A percentile compares a stretch with the other conserved stretches of the same genome.
phyloP scores from a whole-genome alignment of 345 rosid species.

The Salix udensis region DNA sequence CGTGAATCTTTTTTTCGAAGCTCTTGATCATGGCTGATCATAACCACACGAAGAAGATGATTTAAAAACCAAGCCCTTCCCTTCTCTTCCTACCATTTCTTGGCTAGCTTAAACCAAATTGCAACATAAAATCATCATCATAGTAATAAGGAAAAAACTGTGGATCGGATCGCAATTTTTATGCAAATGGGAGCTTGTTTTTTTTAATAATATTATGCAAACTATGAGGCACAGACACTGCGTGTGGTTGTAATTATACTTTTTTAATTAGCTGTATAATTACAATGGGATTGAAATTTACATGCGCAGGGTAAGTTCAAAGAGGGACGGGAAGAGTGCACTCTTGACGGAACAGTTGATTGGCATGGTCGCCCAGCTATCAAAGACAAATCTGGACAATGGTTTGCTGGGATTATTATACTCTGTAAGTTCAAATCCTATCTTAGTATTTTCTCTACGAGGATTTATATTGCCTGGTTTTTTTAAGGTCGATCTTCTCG shows the following conservation, averaged over 20 bases:
- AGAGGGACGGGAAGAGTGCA: conserved; percentile 43
- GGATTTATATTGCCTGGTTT: background rate
- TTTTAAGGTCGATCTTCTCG: background rate
- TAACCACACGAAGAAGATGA: background rate
- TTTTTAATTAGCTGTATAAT: background rate
- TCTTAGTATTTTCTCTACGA: background rate
- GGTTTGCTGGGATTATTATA: conserved; percentile 78
- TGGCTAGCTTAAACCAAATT: background rate
- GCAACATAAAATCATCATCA: background rate
- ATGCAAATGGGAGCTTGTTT: too few relatives aligned
- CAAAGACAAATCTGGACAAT: conserved; percentile 57
- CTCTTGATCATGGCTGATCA: background rate
- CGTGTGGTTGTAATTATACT: background rate
- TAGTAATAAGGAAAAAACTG: background rate
- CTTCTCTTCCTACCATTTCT: background rate
- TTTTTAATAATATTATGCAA: background rate
- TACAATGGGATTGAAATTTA: background rate
- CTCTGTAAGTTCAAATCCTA: conserved; percentile 47
- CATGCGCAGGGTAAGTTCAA: conserved; percentile 32
- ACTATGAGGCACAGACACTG: background rate
- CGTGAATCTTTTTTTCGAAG: background rate
- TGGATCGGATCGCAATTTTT: background rate
- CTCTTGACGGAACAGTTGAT: conserved; percentile 73
- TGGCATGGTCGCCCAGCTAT: conserved; percentile 69
- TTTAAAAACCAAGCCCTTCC: too few relatives aligned